Conservation (phyloP, 768 basidiomycete genomes). For the Podaxis pistillaris region DNA sequence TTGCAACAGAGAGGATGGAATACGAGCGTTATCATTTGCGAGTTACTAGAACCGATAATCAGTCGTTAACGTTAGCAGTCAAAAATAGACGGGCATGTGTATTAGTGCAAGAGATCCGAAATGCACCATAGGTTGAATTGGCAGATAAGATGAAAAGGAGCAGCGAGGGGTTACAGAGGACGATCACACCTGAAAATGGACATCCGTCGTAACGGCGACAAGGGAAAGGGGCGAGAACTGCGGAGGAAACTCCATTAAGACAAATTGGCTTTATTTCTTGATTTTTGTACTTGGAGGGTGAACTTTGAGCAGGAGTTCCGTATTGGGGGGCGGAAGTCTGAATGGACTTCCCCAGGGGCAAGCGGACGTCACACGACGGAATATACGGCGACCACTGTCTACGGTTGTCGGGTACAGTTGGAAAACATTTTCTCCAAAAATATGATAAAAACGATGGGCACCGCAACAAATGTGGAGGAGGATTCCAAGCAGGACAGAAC, state of each 20-base stretch:
- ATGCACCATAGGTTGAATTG: too few relatives aligned
- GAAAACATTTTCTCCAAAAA: neutral
- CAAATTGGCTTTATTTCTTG: too few relatives aligned
- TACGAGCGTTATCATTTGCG: neutral
- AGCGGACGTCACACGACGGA: neutral
- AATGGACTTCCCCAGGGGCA: neutral
- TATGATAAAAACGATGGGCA: neutral
- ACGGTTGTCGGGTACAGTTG: neutral
- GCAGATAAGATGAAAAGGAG: too few relatives aligned
- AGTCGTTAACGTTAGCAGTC: neutral
- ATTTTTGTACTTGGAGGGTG: neutral
- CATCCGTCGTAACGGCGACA: too few relatives aligned
- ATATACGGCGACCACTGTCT: neutral
- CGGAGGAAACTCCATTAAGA: too few relatives aligned
- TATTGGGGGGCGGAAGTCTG: neutral
- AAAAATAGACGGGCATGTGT: neutral
- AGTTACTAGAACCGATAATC: neutral
- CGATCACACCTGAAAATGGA: too few relatives aligned
- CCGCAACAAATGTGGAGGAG: neutral
- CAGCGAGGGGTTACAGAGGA: too few relatives aligned
- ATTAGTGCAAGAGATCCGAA: neutral
- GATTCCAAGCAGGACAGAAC: neutral
- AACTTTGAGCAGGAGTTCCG: neutral
- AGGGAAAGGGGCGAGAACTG: too few relatives aligned
- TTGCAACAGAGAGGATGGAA: neutral